Base-by-base conservation (phyloP, 2,329 filamentous ascomycete species). In the Zasmidium citrigriseum region DNA sequence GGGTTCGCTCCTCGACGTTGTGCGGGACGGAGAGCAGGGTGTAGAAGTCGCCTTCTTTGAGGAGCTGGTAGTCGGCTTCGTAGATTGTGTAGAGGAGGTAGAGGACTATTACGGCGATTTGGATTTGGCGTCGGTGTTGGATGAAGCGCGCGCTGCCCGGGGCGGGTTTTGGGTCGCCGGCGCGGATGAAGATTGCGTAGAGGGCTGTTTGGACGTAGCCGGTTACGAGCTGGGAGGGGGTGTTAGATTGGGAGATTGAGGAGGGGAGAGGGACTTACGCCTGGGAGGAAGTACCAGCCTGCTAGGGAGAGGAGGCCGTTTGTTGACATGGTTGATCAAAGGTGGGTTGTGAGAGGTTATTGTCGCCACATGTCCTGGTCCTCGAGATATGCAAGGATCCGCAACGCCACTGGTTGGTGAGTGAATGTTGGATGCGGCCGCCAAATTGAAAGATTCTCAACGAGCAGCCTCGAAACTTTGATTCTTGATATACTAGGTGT, bases 61-160 rank as follows among this genome's bases (percentile, higher is more conserved):
- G 88, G 24, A 96, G 82, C 63, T 91, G 86, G 78, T 90, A 86
- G 81, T 96, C 90, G 69, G 91, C 89, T 77, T 98, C 93, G 78
- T 93, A 95, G 68, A 98, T 86, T 48, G 92, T 96, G 81, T 96
- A 97, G 64, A 89, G 77, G 38, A 98, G 89, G 78, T 98, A 99
- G 60, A 85, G 78, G 50, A 88, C 80, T 52, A 98, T 88, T 69
- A 98, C 90, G 66, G 88, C 80, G 71, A 93, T 88, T 73, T 95
- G 87, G 72, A 97, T 93, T 67, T 86, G 85, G 58, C 89, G 89
- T 60, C 91, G 88, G 78, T 98, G 90, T 57, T 83, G 82, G 63
- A 83, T 80, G 73, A 85, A 90, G 64, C 86, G 86, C 1, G 86
- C 82, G n/a, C 83, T 81, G 73, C 90, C 85, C 34, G 89, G 85